Evolutionary conservation across 1,284 basidiomycete species (phyloP), one percentile per base, ranked within the genome.

Genomic region (Apiotrichum porosum): DNA sequence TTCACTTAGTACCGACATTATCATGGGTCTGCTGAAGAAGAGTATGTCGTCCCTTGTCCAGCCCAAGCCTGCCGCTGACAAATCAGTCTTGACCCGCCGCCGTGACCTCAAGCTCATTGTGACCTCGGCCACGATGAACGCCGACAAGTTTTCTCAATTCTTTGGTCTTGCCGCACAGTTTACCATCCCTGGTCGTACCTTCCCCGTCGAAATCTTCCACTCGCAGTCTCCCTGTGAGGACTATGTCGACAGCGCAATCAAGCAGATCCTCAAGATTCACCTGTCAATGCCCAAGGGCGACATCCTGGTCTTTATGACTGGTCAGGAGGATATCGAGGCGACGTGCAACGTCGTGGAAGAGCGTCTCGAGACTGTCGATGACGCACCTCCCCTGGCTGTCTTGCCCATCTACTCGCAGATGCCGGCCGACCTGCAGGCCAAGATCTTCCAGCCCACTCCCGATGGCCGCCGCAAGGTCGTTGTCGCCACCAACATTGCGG

Each of bases 381-480:
- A 97, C 15, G 88, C 92, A 8, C 77, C 87, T 0, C 83, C 85
- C 1, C 75, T 98, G 23, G 83, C 91, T 1, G 83, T 98, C 2
- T 75, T 98, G 15, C 95, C 95, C 2, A 98, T 98, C 63, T 98
- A 99, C 74, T 98, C 95, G 3, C 94, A 97, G 69, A 97, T 98
- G 94, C 95, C 95, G 2, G 93, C 95, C 2, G 95, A 98, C 74
- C 75, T 98, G 28, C 95, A 99, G 69, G 93, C 95, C 13, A 94
- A 93, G 72, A 98, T 99, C 61, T 98, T 98, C 65, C 86, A 93
- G 56, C 83, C 93, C 2, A 93, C 94, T 0, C 78, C 82, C n/a
- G 90, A 97, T 69, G 95, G 94, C 8, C 81, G 93, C 40, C 79
- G 95, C 35, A 98, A 98, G 74, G 91, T 94, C 47, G 91, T 98